phyloP scores from a whole-genome alignment of 2,329 filamentous ascomycete species.

The Diaporthe sp. region DNA sequence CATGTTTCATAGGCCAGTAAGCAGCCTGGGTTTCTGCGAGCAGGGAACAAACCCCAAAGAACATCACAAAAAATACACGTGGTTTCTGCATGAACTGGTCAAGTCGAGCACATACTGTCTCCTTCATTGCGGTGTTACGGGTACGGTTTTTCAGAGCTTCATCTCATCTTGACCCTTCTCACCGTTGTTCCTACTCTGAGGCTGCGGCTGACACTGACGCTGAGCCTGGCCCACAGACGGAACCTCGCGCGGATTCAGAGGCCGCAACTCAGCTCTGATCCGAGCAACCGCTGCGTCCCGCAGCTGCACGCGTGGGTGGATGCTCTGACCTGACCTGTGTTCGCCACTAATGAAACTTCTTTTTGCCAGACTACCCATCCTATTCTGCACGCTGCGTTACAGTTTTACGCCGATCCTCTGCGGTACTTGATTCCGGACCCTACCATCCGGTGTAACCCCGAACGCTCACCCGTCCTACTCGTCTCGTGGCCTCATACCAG shows the following conservation, averaged over 20 bases:
- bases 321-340: too few species aligned
- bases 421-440: constrained; percentile 33
- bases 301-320: too few species aligned
- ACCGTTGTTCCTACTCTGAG: not conserved
- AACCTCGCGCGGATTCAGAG: too few species aligned
- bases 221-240: too few species aligned
- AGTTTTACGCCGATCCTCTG: constrained; percentile 24
- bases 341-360: too few species aligned
- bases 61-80: not conserved
- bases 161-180: not conserved
- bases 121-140: not conserved
- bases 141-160: not conserved
- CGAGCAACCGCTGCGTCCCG: too few species aligned
- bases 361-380: not conserved
- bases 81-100: not conserved
- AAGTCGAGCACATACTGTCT: not conserved
- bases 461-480: constrained; percentile 37
- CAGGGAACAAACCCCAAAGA: not conserved
- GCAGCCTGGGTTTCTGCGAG: too few species aligned
- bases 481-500: constrained; percentile 40
- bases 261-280: too few species aligned
- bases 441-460: constrained; percentile 37
- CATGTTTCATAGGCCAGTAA: too few species aligned
- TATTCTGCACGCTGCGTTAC: constrained; percentile 14
- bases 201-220: too few species aligned